Evolutionary conservation across 2,329 filamentous ascomycete species (phyloP).

Genomic region (Amylocarpus encephaloides): DNA sequence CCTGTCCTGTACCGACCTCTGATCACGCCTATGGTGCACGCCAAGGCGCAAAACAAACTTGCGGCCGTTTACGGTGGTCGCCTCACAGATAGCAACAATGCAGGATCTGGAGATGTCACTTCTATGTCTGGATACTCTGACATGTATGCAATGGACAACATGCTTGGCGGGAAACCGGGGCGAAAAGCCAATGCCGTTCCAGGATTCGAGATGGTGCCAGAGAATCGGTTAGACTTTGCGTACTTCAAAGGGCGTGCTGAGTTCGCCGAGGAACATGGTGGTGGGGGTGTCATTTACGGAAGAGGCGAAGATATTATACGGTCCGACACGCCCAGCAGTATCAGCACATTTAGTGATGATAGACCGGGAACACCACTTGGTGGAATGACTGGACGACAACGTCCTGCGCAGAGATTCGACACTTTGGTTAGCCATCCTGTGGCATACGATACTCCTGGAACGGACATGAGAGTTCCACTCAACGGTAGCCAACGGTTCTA

Average conservation of each 20-base stretch:
- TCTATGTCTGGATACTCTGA: constrained; percentile 73
- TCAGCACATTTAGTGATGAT: constrained; percentile 19
- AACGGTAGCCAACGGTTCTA: constrained; percentile 4
- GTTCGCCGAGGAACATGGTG: constrained; percentile 82
- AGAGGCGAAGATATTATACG: constrained; percentile 48
- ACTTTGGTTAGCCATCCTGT: not conserved
- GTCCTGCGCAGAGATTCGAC: not conserved
- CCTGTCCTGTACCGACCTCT: constrained; percentile 84
- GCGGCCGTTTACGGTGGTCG: constrained; percentile 82
- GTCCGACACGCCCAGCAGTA: constrained; percentile 26
- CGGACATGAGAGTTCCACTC: constrained; percentile 11
- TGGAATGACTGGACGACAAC: constrained; percentile 8
- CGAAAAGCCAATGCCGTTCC: constrained; percentile 39
- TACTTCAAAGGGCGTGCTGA: constrained; percentile 87
- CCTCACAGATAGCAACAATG: constrained; percentile 58
- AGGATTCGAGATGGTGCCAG: constrained; percentile 86
- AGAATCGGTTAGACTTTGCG: constrained; percentile 80
- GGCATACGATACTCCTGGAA: constrained; percentile 23
- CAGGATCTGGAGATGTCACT: constrained; percentile 47
- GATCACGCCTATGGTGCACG: constrained; percentile 92
- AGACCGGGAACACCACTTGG: constrained; percentile 25
- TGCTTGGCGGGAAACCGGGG: constrained; percentile 50
- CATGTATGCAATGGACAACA: constrained; percentile 72
- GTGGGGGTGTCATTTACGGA: constrained; percentile 58
- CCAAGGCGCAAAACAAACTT: constrained; percentile 80